Base-by-base conservation (phyloP, 805 yeast genomes). In the Saccharomycopsis microspora region DNA sequence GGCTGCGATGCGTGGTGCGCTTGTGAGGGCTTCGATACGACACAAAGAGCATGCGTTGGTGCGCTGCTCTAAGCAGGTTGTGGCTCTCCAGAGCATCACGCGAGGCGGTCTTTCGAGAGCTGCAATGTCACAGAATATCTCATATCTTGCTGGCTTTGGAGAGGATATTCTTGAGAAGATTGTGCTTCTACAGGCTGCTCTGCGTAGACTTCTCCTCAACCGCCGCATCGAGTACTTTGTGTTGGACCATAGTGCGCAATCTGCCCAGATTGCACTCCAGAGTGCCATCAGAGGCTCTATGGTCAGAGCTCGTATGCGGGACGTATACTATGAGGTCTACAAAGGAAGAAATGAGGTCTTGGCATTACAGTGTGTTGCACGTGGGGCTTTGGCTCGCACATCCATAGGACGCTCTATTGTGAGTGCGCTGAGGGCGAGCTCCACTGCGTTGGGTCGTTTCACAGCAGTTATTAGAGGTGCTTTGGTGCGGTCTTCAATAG, bases 401-500 rank as follows among this genome's bases (percentile, higher is more conserved):
- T 67, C 69, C 3, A 59, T 74, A 56, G 64, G 71, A 35, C 61
- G 68, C 1, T 61, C 75, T 38, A 56, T 69, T 47, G 58, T 62
- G 33, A 67, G 68, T 49, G 77, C 70, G 49, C 43, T 54, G 0
- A 52, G 48, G 3, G 60, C 73, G 53, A 68, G 64, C 46, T 19
- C 19, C 19, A 19, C 19, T 19, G 19, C 19, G 19, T 19, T 19
- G 19, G 19, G 19, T 19, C 53, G 55, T 29, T 60, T 76, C 10
- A 64, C 61, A 39, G 75, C 77, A 5, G 60, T 65, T 48, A 67
- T 66, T 1, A 64, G 76, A 51, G 81, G 80, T 0, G 61, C 63
- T 32, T 46, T 57, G 5, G 57, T 65, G 0, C 63, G 80, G 52
- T 54, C 50, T 1, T 53, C 57, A 4, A 45, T 70, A 4, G 5